Base-by-base conservation (phyloP, 169 alveolate genomes). In the Pseudocohnilembus persalinus region DNA sequence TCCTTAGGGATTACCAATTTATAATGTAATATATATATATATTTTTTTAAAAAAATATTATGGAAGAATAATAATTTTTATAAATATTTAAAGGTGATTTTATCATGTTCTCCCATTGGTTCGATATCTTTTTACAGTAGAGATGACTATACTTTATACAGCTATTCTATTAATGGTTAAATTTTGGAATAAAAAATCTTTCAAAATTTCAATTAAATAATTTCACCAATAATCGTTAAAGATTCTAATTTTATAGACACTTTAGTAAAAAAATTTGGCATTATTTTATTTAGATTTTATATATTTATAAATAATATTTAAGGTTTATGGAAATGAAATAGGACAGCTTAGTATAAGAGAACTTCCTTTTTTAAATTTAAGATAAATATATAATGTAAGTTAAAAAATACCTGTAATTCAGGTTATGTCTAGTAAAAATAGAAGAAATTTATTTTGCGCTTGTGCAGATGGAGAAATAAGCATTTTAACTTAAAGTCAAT, bases 151-250 rank as follows among this genome's bases (percentile, higher is more conserved):
- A 31, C 76, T 30, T 87, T 94, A 83, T 89, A 91, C 89, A 77
- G 91, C n/a, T 93, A 84, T 87, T 79, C 95, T 26, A 88, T 95
- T 15, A 95, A 95, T 86, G 96, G 96, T 26, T 81, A 89, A 31
- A 89, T 93, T 32, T 83, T 93, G 30, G 93, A 86, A 35, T 87
- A 88, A 72, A 76, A 79, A 83, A 77, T 33, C 74, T 95, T 92
- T 35, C 4, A 4, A 11, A 90, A 84, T 33, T 72, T 81, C 63
- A 63, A 74, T 32, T 88, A 82, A 32, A 82, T 89, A 16, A 92
- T 84, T 31, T 74, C 81, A 49, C 82, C 90, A 25, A 28, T 63
- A 73, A 89, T 88, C 1, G 81, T 89, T 20, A 87, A 87, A 65
- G 88, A 88, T 65, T 83, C 87, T 31, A 74, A 84, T 28, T 88